Conservation (phyloP, 345 rosid genomes). For the Chamaenerion angustifolium region DNA sequence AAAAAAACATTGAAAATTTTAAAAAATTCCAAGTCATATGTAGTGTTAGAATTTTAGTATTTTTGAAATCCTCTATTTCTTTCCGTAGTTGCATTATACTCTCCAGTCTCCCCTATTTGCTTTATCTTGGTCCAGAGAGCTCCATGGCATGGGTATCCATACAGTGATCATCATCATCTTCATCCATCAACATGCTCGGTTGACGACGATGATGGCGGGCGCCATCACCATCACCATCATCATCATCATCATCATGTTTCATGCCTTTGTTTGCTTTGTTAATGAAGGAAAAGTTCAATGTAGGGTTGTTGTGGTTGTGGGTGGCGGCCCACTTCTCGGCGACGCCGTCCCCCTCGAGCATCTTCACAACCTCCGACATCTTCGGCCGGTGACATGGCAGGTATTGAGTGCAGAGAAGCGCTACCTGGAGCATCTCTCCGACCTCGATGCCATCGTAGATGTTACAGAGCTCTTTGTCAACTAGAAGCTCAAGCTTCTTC, state of each 20-base stretch:
- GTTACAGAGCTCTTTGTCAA: slow-evolving; percentile 61
- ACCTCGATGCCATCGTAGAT: slow-evolving; percentile 63
- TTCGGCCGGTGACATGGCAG: slow-evolving; percentile 81
- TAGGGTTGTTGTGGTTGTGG: slow-evolving; percentile 32
- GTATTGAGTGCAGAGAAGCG: slow-evolving; percentile 71
- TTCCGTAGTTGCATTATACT: too few species aligned
- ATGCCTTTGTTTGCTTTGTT: slow-evolving; percentile 19
- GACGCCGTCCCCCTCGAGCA: slow-evolving; percentile 93
- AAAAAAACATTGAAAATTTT: too few species aligned
- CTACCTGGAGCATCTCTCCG: slow-evolving; percentile 85
- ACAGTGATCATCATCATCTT: slow-evolving; percentile 59
- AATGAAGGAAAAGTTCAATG: slow-evolving; percentile 24
- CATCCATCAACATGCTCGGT: slow-evolving; percentile 39
- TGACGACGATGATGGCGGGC: too few species aligned
- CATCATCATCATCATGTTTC: slow-evolving; percentile 29
- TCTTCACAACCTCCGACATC: slow-evolving; percentile 80
- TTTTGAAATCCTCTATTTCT: too few species aligned
- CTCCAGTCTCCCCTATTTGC: too few species aligned
- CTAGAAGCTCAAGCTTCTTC: slow-evolving; percentile 60
- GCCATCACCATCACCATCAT: too few species aligned
- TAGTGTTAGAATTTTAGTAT: too few species aligned
- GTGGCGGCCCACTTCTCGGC: slow-evolving; percentile 90
- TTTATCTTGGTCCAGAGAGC: slow-evolving; percentile 79
- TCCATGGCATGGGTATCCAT: slow-evolving; percentile 82
- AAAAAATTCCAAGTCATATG: too few species aligned